A percentile compares a stretch with the other conserved stretches of the same genome.
These are phyloP conservation scores for Pythium aphanidermatum DNA, from an alignment of 352 stramenopile genomes.

Conservation along the genomic window DNA sequence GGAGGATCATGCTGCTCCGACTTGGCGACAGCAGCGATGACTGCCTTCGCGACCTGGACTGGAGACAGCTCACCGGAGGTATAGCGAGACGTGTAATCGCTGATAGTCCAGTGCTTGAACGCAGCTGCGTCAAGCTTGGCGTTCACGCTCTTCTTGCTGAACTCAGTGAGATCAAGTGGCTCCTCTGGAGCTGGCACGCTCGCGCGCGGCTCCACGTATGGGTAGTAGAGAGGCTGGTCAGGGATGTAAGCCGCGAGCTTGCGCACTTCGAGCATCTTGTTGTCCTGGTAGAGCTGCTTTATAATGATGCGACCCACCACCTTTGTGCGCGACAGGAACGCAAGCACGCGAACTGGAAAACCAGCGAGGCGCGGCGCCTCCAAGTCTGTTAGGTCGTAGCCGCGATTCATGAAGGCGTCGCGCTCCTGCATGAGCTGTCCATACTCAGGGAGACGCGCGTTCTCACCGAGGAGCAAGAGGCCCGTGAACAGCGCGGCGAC, in stretches of 20 bases:
- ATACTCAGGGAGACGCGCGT: conserved; percentile 29
- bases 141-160: conserved; percentile 20
- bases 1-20: conserved; percentile 44
- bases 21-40: conserved; percentile 45
- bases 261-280: conserved; percentile 56
- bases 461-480: conserved; percentile 48
- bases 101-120: conserved; percentile 69
- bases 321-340: conserved; percentile 34
- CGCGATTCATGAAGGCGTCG: conserved; percentile 15
- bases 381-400: conserved; percentile 52
- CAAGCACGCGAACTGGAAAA: conserved; percentile 32
- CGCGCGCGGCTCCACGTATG: conserved; percentile 37
- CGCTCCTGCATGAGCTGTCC: conserved; percentile 32
- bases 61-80: conserved; percentile 29
- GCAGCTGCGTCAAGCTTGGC: conserved; percentile 17
- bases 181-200: conserved; percentile 1
- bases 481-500: conserved; percentile 37
- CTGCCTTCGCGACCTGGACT: conserved; percentile 61
- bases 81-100: conserved; percentile 62
- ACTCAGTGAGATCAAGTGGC: conserved; percentile 14
- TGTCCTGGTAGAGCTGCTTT: conserved; percentile 43
- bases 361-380: conserved; percentile 41
- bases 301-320: conserved; percentile 43
- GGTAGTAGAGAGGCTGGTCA: conserved; percentile 80
- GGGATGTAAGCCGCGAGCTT: conserved; percentile 48